Conservation (phyloP, 306 rosid species). For the Morella rubra region DNA sequence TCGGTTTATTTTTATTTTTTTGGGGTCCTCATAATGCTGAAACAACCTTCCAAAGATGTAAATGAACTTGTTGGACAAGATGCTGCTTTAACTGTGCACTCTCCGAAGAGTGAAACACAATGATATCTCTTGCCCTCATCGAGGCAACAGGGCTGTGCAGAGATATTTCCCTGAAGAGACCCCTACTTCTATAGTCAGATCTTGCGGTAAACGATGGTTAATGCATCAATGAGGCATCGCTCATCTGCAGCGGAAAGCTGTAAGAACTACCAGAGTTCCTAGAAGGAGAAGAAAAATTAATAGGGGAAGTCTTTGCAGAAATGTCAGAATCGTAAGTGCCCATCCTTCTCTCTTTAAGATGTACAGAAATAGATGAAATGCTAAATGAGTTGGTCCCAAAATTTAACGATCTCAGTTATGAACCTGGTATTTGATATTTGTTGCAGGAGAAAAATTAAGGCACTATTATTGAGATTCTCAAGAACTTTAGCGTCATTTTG, state of each 20-base stretch:
- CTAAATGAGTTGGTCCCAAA: not conserved
- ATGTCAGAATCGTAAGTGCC: not conserved
- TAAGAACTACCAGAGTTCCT: not conserved
- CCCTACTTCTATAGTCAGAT: constrained; percentile 43
- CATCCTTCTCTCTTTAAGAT: not conserved
- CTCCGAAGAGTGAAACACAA: not conserved
- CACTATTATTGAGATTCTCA: constrained; percentile 49
- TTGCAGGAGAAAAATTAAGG: constrained; percentile 50
- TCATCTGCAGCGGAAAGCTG: constrained; percentile 28
- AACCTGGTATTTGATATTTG: constrained; percentile 62
- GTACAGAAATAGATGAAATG: not conserved
- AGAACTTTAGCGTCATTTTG: constrained; percentile 70
- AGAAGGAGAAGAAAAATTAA: not conserved
- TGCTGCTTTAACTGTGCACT: not conserved
- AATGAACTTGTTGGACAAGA: not conserved
- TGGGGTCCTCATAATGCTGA: not conserved
- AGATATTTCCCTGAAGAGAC: constrained; percentile 41
- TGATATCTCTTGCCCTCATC: constrained; percentile 35
- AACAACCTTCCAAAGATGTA: not conserved
- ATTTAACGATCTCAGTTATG: constrained; percentile 21
- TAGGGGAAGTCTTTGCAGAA: no score
- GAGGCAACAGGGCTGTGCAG: constrained; percentile 39
- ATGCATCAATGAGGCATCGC: constrained; percentile 54
- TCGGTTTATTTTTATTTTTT: not conserved
- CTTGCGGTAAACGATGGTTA: constrained; percentile 43